These are phyloP conservation scores for Cercospora janseana DNA, from an alignment of 2,329 filamentous ascomycete genomes.

Conservation along the genomic window DNA sequence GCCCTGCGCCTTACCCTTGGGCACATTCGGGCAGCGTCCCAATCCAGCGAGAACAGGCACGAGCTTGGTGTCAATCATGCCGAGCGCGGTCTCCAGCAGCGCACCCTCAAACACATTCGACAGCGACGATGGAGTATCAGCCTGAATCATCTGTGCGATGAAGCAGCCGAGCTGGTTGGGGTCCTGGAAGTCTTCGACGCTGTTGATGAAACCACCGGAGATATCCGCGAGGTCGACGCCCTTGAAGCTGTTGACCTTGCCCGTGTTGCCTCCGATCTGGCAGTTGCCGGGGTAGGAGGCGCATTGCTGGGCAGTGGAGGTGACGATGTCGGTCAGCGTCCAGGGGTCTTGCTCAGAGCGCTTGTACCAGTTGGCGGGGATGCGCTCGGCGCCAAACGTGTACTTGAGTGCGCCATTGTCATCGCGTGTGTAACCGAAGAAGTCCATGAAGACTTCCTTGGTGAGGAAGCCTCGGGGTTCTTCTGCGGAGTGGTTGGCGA, in stretches of 20 bases:
- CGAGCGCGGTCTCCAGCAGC: conserved; percentile 14
- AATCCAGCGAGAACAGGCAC: conserved; percentile 20
- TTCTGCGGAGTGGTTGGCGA: conserved; percentile 31
- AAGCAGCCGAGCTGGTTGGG: conserved; percentile 29
- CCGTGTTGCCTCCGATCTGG: conserved; percentile 31
- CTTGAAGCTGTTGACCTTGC: conserved; percentile 29
- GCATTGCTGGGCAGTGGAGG: conserved; percentile 31
- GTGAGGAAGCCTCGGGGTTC: conserved; percentile 28
- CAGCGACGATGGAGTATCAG: conserved; percentile 27
- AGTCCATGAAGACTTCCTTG: conserved; percentile 25
- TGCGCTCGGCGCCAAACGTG: conserved; percentile 28
- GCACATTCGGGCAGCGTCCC: conserved; percentile 24
- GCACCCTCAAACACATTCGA: conserved; percentile 25
- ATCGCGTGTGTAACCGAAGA: conserved; percentile 30
- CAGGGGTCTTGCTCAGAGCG: conserved; percentile 28
- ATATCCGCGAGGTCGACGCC: conserved; percentile 30
- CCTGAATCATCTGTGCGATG: conserved; percentile 29
- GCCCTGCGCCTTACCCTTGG: conserved; percentile 20
- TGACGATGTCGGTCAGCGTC: conserved; percentile 27
- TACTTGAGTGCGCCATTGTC: conserved; percentile 17
- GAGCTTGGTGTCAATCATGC: conserved; percentile 16
- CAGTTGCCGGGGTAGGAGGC: conserved; percentile 28
- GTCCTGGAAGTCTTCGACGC: conserved; percentile 25
- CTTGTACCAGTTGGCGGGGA: conserved; percentile 33
- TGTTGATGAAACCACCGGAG: conserved; percentile 29